Evolutionary conservation across 2,329 filamentous ascomycete species (phyloP), one percentile per base, ranked within the genome.

Genomic region (Monosporascus sp.): DNA sequence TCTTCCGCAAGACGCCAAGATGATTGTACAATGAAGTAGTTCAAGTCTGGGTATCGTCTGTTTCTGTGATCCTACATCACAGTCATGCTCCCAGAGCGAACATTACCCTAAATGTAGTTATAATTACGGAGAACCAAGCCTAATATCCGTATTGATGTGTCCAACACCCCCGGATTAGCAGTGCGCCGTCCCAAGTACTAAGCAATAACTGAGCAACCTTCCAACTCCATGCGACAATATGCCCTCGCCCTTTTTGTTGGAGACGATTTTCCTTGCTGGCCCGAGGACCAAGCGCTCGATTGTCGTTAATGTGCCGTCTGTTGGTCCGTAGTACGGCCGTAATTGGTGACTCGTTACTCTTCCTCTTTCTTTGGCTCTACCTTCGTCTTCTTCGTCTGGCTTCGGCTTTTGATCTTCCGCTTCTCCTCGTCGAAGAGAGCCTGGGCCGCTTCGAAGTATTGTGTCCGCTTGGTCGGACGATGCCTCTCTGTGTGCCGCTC

Each of bases 401-500:
- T 61, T 24, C 62, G 55, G 47, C 62, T 58, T 52, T 62, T 63
- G 5, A 55, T 65, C 37, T 60, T 60, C 31, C 48, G 48, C 45
- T 57, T 60, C 48, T 62, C 59, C 31, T 59, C 60, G 15, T 62
- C 62, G 25, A 56, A 54, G 2, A 62, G 14, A 2, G 58, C 57
- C 35, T 61, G 37, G 3, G 70, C 71, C 1, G 61, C 62, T 0
- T 60, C 51, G 46, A 60, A 55, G 50, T 63, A 71, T 8, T 64
- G 50, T 2, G 69, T 70, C 38, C 71, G 65, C 18, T 64, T 62
- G 38, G 65, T 68, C 47, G 64, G 59, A 17, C 66, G 58, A n/a
- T 61, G 54, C 41, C 61, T 52, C 7, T 60, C 52, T 6, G 67
- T 67, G 56, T 75, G 72, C 3, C 73, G 62, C n/a, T 56, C 60